Percentiles rank a stretch among this genome's conserved stretches.
These are phyloP conservation scores for Hyphopichia homilentoma DNA, from an alignment of 805 yeast species.

Conservation along the genomic window DNA sequence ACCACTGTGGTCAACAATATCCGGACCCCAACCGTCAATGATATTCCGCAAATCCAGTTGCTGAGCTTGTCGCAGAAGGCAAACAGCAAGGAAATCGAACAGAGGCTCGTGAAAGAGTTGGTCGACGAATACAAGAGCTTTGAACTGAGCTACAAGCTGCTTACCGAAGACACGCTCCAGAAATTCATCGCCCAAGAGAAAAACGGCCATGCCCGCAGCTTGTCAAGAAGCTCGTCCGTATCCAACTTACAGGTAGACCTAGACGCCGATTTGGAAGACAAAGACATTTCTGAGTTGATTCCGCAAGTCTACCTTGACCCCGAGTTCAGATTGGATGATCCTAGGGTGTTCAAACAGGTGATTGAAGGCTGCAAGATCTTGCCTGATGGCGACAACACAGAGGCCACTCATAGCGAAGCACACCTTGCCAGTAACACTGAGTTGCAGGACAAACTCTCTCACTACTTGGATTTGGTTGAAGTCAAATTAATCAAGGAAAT, in stretches of 20 bases:
- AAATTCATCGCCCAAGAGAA: slow-evolving; percentile 18
- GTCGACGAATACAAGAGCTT: slow-evolving; percentile 29
- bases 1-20: slow-evolving; percentile 42
- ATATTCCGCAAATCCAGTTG: slow-evolving; percentile 79
- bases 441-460: slow-evolving; percentile 74
- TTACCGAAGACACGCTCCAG: slow-evolving; percentile 36
- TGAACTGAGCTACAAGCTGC: slow-evolving; percentile 33
- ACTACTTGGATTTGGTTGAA: slow-evolving; percentile 83
- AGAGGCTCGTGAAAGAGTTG: slow-evolving; percentile 14
- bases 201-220: slow-evolving; percentile 5
- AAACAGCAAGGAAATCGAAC: slow-evolving; percentile 15
- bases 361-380: slow-evolving; percentile 53
- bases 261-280: slow-evolving; percentile 4
- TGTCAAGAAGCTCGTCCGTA: slow-evolving; percentile 7
- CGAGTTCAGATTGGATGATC: slow-evolving; percentile 81
- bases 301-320: slow-evolving; percentile 68
- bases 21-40: slow-evolving; percentile 69
- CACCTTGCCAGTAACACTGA: slow-evolving; percentile 47
- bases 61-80: slow-evolving; percentile 25
- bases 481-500: slow-evolving; percentile 76
- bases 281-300: slow-evolving; percentile 23
- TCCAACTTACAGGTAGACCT: slow-evolving; percentile 5
- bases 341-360: slow-evolving; percentile 74
- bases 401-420: slow-evolving; percentile 16
- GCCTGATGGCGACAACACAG: slow-evolving; percentile 22